Base-by-base conservation (phyloP, 805 yeast species). In the Ogataea pignaliae region DNA sequence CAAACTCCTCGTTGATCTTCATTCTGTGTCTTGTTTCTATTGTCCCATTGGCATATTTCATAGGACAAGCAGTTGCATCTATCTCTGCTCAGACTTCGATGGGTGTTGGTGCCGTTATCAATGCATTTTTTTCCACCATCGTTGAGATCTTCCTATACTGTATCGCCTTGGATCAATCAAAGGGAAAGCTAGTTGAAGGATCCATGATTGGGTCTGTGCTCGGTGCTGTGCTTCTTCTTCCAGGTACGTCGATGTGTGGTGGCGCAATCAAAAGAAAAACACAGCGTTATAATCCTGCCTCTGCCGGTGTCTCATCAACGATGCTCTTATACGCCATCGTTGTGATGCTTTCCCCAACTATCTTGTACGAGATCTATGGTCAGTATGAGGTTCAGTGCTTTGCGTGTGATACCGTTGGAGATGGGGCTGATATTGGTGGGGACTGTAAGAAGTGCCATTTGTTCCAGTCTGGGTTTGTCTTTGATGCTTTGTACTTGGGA, bases 21-120 rank as follows among this genome's bases (percentile, higher is more conserved):
- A 70, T 79, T 37, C 66, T 88, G 14, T 85, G 97, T 61, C 67
- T 93, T 45, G 72, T 85, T 39, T 86, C 97, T 1, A 88, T 93
- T 46, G 78, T 93, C 32, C 99, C 99, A 7, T 71, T 93, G 52
- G 98, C 99, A 0, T 91, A 93, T 61, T 93, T 89, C 66, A 90
- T 93, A 55, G 99, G 99, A 3, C 98, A 91, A 65, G 98, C 98
- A 6, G 99, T 93, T n/a, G 99, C 99, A 0, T 90, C 98, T 2
- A 93, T 93, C 46, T 86, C 96, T 7, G 98, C 99, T 0, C 99
- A 93, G 68, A 88, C 97, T 0, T 90, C 97, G 0, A 93, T 93
- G 99, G 97, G 98, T 28, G 81, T 93, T 47, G 98, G 98, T 70
- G 99, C 99, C 1, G 97, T 90, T 0, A 89, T 93, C 55, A 93